Conservation (phyloP, 148 eudicot species). For the Chenopodium suecicum region DNA sequence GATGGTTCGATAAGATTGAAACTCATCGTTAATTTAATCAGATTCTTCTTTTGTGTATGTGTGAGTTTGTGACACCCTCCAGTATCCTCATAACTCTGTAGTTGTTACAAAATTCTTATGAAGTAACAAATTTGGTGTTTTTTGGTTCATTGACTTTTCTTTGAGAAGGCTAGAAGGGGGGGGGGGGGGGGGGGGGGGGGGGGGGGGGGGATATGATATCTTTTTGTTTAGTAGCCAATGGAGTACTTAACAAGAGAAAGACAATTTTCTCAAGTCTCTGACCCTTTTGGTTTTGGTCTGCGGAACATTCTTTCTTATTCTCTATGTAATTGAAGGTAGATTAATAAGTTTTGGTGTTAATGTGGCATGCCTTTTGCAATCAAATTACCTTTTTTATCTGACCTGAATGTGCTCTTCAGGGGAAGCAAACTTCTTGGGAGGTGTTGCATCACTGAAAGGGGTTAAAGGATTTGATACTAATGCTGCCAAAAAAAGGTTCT, state of each 20-base stretch:
- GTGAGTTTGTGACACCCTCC: not conserved
- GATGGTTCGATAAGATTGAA: not conserved
- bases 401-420: constrained; percentile 40
- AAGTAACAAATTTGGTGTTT: not conserved
- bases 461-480: constrained; percentile 69
- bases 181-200: no score
- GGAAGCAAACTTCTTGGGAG: constrained; percentile 95
- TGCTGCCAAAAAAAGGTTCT: constrained; percentile 92
- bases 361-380: not conserved
- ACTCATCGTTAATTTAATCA: not conserved
- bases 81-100: not conserved
- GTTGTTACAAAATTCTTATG: not conserved
- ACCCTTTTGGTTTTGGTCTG: not conserved
- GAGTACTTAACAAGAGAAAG: not conserved
- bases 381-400: not conserved
- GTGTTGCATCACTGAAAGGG: constrained; percentile 79
- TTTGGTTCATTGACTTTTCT: not conserved
- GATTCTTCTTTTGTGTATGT: not conserved
- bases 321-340: not conserved
- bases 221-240: not conserved
- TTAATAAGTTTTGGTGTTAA: not conserved
- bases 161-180: no score
- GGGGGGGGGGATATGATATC: not conserved
- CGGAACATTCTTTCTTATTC: not conserved
- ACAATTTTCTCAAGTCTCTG: not conserved